A percentile compares a stretch with the other conserved stretches of the same genome.
Evolutionary conservation across 345 rosid species (phyloP).

Genomic region (Corchorus capsularis): DNA sequence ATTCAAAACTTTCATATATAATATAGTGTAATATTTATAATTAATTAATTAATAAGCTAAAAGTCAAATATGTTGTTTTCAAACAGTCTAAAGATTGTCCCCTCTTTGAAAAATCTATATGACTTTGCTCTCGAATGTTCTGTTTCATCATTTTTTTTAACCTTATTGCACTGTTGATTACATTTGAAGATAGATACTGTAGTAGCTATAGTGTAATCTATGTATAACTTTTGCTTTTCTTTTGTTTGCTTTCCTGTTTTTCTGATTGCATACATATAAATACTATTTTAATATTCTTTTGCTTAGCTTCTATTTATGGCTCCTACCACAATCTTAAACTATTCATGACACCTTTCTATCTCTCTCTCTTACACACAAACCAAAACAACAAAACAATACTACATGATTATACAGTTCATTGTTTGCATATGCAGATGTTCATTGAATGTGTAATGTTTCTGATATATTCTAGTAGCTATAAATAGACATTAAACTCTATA

Average conservation of each 20-base stretch:
- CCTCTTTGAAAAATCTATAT: neutral
- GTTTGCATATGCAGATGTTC: neutral
- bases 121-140: neutral
- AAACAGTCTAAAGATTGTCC: slow-evolving; percentile 20
- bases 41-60: neutral
- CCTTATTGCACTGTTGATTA: neutral
- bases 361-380: neutral
- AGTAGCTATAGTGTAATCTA: neutral
- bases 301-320: neutral
- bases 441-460: neutral
- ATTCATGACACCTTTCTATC: neutral
- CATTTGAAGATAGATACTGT: neutral
- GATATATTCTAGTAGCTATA: neutral
- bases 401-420: neutral
- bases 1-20: slow-evolving; percentile 1
- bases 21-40: too few relatives aligned
- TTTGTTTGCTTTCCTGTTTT: neutral
- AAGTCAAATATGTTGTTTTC: slow-evolving; percentile 35
- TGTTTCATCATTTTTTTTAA: neutral
- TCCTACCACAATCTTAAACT: neutral
- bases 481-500: neutral
- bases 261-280: neutral
- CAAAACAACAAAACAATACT: neutral
- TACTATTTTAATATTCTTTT: neutral
- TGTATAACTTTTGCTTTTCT: neutral